Evolutionary conservation across 176 grass and related monocot genomes (phyloP).

Genomic region (Coix lacrymajobi): DNA sequence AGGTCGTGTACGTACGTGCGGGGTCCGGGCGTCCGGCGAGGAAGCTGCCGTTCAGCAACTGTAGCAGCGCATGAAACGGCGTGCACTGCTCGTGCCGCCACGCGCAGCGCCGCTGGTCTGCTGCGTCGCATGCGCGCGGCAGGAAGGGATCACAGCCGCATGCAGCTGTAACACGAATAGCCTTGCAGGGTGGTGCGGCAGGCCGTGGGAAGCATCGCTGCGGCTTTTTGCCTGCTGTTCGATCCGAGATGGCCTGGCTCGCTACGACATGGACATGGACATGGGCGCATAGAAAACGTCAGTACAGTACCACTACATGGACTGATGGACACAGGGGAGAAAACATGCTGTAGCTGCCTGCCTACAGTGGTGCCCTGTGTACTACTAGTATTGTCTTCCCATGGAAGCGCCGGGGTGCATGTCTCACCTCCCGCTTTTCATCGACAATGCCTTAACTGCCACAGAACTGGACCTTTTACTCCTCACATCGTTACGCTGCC

Average conservation of each 20-base stretch:
- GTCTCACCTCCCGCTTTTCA: background rate
- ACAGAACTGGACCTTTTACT: background rate
- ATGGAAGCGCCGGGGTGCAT: background rate
- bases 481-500: slow-evolving; percentile 14
- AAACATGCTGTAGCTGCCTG: too few species aligned
- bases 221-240: background rate
- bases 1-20: background rate
- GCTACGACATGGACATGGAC: too few species aligned
- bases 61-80: slow-evolving; percentile 3
- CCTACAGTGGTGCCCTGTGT: too few species aligned
- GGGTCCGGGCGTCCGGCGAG: background rate
- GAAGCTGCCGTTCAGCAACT: background rate
- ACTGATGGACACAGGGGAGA: too few species aligned
- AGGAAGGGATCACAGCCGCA: background rate
- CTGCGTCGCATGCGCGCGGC: background rate
- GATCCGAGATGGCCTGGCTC: too few species aligned
- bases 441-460: background rate
- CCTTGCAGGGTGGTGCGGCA: too few species aligned
- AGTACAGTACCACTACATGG: too few species aligned
- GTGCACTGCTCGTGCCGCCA: background rate
- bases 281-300: too few species aligned
- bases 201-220: background rate
- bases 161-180: too few species aligned
- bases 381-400: too few species aligned
- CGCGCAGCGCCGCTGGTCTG: background rate